These are phyloP conservation scores for Melaleuca alternifolia DNA, from an alignment of 345 rosid genomes.

Conservation along the genomic window DNA sequence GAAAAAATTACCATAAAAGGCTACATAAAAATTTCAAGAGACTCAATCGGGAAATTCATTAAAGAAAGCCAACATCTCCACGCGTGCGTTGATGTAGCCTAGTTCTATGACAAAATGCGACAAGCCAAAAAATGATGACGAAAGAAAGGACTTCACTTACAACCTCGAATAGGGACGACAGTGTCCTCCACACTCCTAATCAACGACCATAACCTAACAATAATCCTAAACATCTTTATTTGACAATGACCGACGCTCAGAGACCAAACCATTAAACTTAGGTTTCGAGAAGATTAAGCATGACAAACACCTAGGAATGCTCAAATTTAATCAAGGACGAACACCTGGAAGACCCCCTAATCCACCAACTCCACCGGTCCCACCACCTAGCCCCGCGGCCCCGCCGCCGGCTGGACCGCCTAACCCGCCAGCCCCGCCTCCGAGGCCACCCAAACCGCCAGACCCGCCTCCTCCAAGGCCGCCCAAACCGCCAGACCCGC, in stretches of 20 bases:
- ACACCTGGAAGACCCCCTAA: constrained; percentile 4
- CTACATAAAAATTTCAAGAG: not conserved
- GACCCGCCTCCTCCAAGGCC: not conserved
- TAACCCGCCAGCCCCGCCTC: not conserved
- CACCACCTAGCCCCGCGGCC: constrained; percentile 19
- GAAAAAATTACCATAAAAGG: not conserved
- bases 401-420: not conserved
- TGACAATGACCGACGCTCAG: not conserved
- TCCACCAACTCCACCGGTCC: constrained; percentile 9
- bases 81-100: not conserved
- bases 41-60: not conserved
- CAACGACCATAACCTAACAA: not conserved
- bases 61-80: not conserved
- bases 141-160: not conserved
- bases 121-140: not conserved
- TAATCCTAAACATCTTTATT: not conserved
- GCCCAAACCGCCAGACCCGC: not conserved
- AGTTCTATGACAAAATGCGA: not conserved
- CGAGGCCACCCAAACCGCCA: not conserved
- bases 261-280: not conserved
- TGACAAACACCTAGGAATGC: not conserved
- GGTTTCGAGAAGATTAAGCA: not conserved
- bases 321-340: not conserved
- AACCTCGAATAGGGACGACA: not conserved
- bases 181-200: not conserved